Conservation (phyloP, 345 rosid genomes). For the Schrenkiella parvula region DNA sequence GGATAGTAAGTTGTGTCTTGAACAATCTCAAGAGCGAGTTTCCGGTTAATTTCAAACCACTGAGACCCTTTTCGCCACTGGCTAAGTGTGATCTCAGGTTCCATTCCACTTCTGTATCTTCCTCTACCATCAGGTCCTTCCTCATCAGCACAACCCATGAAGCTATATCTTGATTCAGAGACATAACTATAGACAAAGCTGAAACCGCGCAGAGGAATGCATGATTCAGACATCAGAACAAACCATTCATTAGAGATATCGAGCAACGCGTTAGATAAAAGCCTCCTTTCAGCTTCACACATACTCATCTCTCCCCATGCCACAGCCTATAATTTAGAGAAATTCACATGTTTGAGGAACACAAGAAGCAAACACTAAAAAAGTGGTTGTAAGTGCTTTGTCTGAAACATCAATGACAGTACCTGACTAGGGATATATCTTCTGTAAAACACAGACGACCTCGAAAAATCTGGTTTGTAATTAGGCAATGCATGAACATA, state of each 20-base stretch:
- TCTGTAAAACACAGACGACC: conserved; percentile 58
- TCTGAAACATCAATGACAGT: conserved; percentile 3
- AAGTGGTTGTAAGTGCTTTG: neutral
- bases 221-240: conserved; percentile 73
- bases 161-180: conserved; percentile 58
- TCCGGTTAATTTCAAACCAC: conserved; percentile 74
- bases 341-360: neutral
- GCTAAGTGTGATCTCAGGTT: conserved; percentile 57
- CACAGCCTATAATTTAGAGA: conserved; percentile 42
- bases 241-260: conserved; percentile 87
- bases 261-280: conserved; percentile 81
- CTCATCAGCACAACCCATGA: conserved; percentile 76
- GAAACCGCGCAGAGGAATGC: conserved; percentile 80
- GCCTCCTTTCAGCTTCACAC: conserved; percentile 91
- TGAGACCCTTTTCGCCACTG: conserved; percentile 97
- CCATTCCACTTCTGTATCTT: conserved; percentile 51
- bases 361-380: neutral
- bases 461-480: conserved; percentile 43
- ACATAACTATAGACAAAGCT: conserved; percentile 52
- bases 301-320: conserved; percentile 92
- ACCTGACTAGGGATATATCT: conserved; percentile 95
- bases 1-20: conserved; percentile 65
- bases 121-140: conserved; percentile 75
- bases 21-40: conserved; percentile 55
- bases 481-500: conserved; percentile 69